phyloP scores from a whole-genome alignment of 805 yeast species.

The Candida nanaspora region DNA sequence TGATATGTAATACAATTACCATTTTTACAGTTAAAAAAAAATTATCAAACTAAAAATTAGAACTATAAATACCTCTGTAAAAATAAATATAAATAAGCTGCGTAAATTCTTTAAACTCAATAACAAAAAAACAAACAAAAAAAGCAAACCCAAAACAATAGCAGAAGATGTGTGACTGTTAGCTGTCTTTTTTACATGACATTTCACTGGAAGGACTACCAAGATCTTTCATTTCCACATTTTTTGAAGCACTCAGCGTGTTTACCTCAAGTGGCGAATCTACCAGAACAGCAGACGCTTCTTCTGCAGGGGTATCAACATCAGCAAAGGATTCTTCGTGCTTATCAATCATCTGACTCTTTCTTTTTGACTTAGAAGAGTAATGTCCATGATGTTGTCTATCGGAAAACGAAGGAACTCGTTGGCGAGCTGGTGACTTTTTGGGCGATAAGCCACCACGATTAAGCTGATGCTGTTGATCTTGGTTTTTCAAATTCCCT shows the following conservation, averaged over 20 bases:
- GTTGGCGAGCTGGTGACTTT: constrained; percentile 3
- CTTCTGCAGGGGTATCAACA: constrained; percentile 5
- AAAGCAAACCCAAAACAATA: too few species aligned
- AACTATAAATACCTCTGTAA: too few species aligned
- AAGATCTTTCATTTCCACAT: constrained; percentile 4
- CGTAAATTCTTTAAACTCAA: too few species aligned
- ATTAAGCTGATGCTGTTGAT: constrained; percentile 8
- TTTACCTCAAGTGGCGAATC: constrained; percentile 2
- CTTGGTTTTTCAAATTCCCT: constrained; percentile 14
- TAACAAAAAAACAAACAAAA: too few species aligned
- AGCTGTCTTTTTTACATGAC: too few species aligned
- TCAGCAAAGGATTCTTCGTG: constrained; percentile 8
- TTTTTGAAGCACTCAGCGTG: background rate
- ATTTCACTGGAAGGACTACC: constrained; percentile 9
- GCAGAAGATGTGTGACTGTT: too few species aligned
- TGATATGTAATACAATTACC: background rate
- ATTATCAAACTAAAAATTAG: too few species aligned
- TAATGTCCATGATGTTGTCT: constrained; percentile 22
- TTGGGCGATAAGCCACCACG: constrained; percentile 5
- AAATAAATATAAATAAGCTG: too few species aligned
- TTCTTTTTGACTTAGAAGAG: constrained; percentile 1
- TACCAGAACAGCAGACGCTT: constrained; percentile 2
- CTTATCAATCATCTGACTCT: background rate
- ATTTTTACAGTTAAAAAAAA: too few species aligned
- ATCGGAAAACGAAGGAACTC: constrained; percentile 23